phyloP scores from a whole-genome alignment of 2,329 filamentous ascomycete species.

The Colletotrichum sp. region DNA sequence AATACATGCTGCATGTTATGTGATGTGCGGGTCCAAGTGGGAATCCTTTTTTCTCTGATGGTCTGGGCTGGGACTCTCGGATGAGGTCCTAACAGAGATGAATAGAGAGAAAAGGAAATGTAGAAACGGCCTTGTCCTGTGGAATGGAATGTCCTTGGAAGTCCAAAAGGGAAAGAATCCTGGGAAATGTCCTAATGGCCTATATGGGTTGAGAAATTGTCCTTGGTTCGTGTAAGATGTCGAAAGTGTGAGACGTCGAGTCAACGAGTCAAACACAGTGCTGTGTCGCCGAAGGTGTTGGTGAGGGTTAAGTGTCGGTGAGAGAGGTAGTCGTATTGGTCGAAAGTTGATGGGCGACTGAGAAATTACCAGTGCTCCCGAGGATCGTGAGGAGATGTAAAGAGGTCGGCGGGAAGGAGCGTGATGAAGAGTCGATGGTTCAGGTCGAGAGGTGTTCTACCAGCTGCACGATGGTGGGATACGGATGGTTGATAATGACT shows the following conservation, averaged over 20 bases:
- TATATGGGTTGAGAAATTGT: slow-evolving; percentile 22
- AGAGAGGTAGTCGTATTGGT: slow-evolving; percentile 1
- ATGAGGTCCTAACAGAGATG: slow-evolving; percentile 15
- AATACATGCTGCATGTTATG: slow-evolving; percentile 66
- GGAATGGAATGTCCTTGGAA: slow-evolving; percentile 9
- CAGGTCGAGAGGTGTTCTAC: neutral
- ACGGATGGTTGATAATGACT: slow-evolving; percentile 24
- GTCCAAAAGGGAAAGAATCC: slow-evolving; percentile 8
- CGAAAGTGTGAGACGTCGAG: slow-evolving; percentile 47
- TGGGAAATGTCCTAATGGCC: slow-evolving; percentile 9
- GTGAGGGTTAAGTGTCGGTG: neutral
- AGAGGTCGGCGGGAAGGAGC: slow-evolving; percentile 36
- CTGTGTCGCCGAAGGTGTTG: neutral
- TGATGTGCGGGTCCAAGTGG: slow-evolving; percentile 32
- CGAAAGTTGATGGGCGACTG: slow-evolving; percentile 4
- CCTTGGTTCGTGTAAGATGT: slow-evolving; percentile 16
- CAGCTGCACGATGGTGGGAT: slow-evolving; percentile 18
- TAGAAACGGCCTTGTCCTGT: slow-evolving; percentile 20
- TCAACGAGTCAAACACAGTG: slow-evolving; percentile 50
- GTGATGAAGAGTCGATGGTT: slow-evolving; percentile 34
- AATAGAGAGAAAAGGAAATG: slow-evolving; percentile 27
- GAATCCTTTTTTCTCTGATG: slow-evolving; percentile 4
- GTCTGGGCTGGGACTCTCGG: slow-evolving; percentile 24
- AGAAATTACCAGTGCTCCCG: slow-evolving; percentile 3
- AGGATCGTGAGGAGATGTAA: slow-evolving; percentile 25